Percentiles rank a stretch among this genome's conserved stretches.
Evolutionary conservation across 2,329 filamentous ascomycete species (phyloP).

Genomic region (Cladosporium sphaerospermum): DNA sequence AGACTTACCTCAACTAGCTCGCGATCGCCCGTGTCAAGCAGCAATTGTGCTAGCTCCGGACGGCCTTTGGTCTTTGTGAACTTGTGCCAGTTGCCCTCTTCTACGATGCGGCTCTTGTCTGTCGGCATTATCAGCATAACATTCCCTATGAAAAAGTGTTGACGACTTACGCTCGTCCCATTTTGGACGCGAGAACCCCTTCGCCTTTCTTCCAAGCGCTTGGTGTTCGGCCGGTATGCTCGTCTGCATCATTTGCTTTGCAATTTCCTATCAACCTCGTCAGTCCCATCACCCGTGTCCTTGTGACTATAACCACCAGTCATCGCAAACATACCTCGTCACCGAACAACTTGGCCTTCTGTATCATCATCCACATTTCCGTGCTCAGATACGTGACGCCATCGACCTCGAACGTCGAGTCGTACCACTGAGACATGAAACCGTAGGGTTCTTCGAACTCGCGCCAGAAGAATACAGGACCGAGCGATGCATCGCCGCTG

Average conservation of each 20-base stretch:
- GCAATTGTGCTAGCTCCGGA: slow-evolving; percentile 38
- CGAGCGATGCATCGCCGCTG: slow-evolving; percentile 1
- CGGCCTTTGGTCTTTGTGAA: slow-evolving; percentile 46
- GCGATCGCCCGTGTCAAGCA: slow-evolving; percentile 54
- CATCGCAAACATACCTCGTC: slow-evolving; percentile 31
- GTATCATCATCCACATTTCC: slow-evolving; percentile 47
- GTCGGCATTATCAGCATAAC: background rate
- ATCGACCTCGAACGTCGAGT: slow-evolving; percentile 42
- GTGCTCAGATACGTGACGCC: slow-evolving; percentile 33
- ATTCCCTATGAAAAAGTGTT: background rate
- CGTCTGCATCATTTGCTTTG: slow-evolving; percentile 45
- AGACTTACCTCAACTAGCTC: slow-evolving; percentile 56
- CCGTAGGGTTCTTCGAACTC: slow-evolving; percentile 42
- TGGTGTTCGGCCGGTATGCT: slow-evolving; percentile 45
- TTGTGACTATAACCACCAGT: background rate
- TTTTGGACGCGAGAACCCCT: slow-evolving; percentile 43
- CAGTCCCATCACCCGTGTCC: background rate
- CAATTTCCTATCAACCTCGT: slow-evolving; percentile 29
- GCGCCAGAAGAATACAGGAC: slow-evolving; percentile 33
- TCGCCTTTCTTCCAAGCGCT: slow-evolving; percentile 50
- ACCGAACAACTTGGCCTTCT: slow-evolving; percentile 37
- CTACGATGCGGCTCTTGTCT: slow-evolving; percentile 51
- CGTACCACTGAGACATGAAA: slow-evolving; percentile 60
- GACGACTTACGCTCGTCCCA: slow-evolving; percentile 42
- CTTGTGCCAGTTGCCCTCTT: slow-evolving; percentile 53